Evolutionary conservation across 345 rosid species (phyloP), one percentile per base, ranked within the genome.

Genomic region (Aethionema arabicum): DNA sequence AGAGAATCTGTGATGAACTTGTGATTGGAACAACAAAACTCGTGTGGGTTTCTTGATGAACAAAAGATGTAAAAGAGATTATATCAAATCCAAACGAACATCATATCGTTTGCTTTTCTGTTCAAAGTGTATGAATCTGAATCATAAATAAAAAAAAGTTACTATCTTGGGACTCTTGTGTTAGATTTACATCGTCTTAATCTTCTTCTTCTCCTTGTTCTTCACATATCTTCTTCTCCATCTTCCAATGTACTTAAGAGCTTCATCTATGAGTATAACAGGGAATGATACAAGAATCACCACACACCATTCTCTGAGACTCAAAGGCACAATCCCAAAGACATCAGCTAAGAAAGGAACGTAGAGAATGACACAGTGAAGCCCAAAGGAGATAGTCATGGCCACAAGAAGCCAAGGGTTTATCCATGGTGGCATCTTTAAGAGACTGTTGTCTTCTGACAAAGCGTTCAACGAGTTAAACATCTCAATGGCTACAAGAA

Each of bases 391-490:
- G 74, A 89, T 61, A 2, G 84, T 70, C 96, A 89, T 87, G 15
- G 98, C 96, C 66, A 81, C 82, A 74, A 92, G 68, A 57, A 92
- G 96, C 89, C 89, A 92, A 16, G 93, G 95, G 69, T 89, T 89
- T 62, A 75, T 83, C 96, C 98, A 87, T 3, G 95, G 98, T 32
- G 95, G 95, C 93, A 88, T 80, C 3, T 38, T 82, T 8, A 92
- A 48, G 76, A 88, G 73, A 76, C 96, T 91, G 65, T 74, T 79
- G 65, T 91, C 86, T 78, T 91, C 96, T 5, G 98, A 91, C 52
- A 91, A 82, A 0, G 96, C 95, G 21, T 91, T 91, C 69, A 92
- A 66, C 13, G 96, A 87, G 74, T 89, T 92, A 74, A 88, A 85
- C 98, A 89, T 82, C 76, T 88, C 98, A 16, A 89, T 92, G 0